These are phyloP conservation scores for Colletotrichum eleusines DNA, from an alignment of 2,329 filamentous ascomycete species.

Conservation along the genomic window DNA sequence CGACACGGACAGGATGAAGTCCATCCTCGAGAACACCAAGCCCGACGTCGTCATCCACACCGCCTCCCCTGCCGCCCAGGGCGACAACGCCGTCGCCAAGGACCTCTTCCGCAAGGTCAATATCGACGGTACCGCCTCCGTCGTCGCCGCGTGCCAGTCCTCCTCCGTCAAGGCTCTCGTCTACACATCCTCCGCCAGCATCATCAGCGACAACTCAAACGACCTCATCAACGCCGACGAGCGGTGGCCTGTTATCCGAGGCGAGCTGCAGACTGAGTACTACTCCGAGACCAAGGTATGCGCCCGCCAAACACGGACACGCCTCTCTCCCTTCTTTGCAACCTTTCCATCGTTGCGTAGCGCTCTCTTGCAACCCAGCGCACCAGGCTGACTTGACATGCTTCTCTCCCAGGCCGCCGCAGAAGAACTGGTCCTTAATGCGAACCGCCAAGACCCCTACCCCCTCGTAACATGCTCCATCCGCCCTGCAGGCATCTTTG, in stretches of 20 bases:
- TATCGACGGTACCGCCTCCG: slow-evolving; percentile 83
- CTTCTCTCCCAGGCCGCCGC: slow-evolving; percentile 71
- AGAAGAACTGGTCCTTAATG: slow-evolving; percentile 82
- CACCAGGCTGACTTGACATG: slow-evolving; percentile 15
- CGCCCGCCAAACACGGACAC: background rate
- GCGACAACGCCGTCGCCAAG: slow-evolving; percentile 63
- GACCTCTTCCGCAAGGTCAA: slow-evolving; percentile 84
- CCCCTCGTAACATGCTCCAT: slow-evolving; percentile 80
- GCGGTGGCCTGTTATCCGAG: slow-evolving; percentile 80
- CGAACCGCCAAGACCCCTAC: slow-evolving; percentile 71
- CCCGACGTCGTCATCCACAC: slow-evolving; percentile 94
- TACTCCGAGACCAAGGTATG: slow-evolving; percentile 91
- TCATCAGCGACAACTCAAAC: slow-evolving; percentile 83
- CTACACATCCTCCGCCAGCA: slow-evolving; percentile 90
- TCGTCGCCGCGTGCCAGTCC: slow-evolving; percentile 79
- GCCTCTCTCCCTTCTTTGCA: background rate
- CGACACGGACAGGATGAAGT: slow-evolving; percentile 68
- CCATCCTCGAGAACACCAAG: slow-evolving; percentile 73
- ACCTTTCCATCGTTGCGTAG: background rate
- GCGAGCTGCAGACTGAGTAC: slow-evolving; percentile 78
- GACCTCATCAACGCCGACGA: slow-evolving; percentile 91
- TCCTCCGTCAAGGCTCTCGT: slow-evolving; percentile 84
- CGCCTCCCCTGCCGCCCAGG: slow-evolving; percentile 75
- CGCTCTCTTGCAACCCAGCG: background rate
- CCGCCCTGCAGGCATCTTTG: slow-evolving; percentile 90